Conservation (phyloP, 495 filamentous ascomycete genomes). For the Annulohypoxylon bovei region DNA sequence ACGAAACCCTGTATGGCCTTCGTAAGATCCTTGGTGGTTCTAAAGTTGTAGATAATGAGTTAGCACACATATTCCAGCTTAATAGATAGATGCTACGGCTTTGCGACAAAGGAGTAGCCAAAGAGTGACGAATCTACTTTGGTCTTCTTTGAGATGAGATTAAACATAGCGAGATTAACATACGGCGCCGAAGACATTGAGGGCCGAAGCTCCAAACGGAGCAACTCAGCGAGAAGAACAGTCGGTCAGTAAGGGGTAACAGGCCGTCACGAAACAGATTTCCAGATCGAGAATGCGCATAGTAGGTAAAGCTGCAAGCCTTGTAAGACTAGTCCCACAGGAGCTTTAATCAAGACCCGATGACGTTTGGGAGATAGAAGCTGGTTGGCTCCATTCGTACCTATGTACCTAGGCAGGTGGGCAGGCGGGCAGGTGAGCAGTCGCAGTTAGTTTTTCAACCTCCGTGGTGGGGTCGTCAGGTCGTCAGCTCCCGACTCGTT, state of each 20-base stretch:
- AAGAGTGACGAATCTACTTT: neutral
- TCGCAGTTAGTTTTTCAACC: conserved; percentile 20
- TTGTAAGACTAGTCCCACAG: conserved; percentile 15
- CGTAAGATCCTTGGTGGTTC: conserved; percentile 68
- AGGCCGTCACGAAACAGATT: conserved; percentile 30
- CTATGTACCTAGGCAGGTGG: neutral
- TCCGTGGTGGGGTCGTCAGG: conserved; percentile 20
- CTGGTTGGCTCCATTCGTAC: neutral
- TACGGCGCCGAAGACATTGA: conserved; percentile 48
- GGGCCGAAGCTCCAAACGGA: conserved; percentile 31
- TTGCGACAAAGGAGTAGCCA: neutral
- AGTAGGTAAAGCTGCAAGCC: conserved; percentile 32
- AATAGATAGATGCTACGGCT: neutral
- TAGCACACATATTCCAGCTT: conserved; percentile 19
- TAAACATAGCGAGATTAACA: conserved; percentile 16
- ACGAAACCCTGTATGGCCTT: conserved; percentile 67
- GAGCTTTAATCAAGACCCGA: conserved; percentile 24
- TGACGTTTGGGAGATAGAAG: conserved; percentile 1
- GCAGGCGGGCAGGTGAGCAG: neutral
- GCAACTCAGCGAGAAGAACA: conserved; percentile 17
- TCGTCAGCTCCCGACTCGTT: conserved; percentile 3
- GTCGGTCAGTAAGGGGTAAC: conserved; percentile 21
- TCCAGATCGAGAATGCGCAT: conserved; percentile 24
- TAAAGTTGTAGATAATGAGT: conserved; percentile 34
- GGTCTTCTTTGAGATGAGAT: neutral